Percentiles rank a stretch among this genome's conserved stretches.
Evolutionary conservation across 2,329 filamentous ascomycete genomes (phyloP).

Genomic region (Aureobasidium sp.): DNA sequence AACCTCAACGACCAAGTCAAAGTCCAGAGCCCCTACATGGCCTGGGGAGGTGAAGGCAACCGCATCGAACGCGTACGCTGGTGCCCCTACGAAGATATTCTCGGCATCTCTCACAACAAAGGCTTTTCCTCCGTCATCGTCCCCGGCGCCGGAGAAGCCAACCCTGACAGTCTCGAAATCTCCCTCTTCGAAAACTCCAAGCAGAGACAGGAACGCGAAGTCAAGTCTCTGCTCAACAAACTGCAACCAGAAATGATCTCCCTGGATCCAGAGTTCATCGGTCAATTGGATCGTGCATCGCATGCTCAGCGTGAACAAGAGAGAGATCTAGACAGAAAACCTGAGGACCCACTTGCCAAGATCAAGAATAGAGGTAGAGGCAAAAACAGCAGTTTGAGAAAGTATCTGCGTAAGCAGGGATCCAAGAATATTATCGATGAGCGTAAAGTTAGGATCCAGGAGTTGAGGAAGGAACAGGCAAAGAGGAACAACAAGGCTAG

Average conservation of each 20-base stretch:
- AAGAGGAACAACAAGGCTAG: slow-evolving; percentile 59
- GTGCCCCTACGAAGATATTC: slow-evolving; percentile 91
- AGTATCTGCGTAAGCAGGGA: slow-evolving; percentile 84
- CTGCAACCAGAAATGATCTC: slow-evolving; percentile 95
- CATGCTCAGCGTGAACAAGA: slow-evolving; percentile 69
- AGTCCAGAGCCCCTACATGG: slow-evolving; percentile 82
- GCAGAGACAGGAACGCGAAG: slow-evolving; percentile 86
- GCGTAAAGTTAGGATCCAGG: slow-evolving; percentile 78
- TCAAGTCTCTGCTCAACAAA: slow-evolving; percentile 86
- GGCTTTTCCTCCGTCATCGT: slow-evolving; percentile 88
- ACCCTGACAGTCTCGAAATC: slow-evolving; percentile 85
- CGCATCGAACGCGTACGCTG: slow-evolving; percentile 73
- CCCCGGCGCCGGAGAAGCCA: slow-evolving; percentile 91
- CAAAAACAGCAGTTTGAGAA: slow-evolving; percentile 80
- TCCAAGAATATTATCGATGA: slow-evolving; percentile 94
- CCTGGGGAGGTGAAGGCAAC: slow-evolving; percentile 80
- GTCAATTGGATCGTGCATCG: slow-evolving; percentile 73
- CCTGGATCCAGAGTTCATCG: slow-evolving; percentile 84
- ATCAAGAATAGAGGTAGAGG: slow-evolving; percentile 72
- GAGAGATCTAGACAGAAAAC: slow-evolving; percentile 66
- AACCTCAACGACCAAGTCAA: slow-evolving; percentile 59
- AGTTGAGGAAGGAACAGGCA: slow-evolving; percentile 61
- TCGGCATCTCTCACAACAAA: slow-evolving; percentile 73
- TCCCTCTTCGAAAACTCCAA: slow-evolving; percentile 94
- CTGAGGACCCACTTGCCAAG: slow-evolving; percentile 44